Evolutionary conservation across 106 monocot genomes (phyloP), one percentile per base, ranked within the genome.

Genomic region (Allium sativum): DNA sequence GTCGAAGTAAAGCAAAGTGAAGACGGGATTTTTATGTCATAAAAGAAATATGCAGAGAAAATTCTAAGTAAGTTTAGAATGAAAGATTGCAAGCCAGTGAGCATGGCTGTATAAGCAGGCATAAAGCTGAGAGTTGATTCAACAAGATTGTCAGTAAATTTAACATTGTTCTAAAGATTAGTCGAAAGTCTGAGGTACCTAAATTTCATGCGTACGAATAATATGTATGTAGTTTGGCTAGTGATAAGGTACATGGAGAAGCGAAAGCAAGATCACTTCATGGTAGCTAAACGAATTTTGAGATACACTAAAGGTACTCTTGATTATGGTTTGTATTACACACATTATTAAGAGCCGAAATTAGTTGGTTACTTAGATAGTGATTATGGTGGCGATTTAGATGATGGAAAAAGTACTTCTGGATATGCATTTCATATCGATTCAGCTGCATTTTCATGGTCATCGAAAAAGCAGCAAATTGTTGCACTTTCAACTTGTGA

Each of bases 31-130:
- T 74, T 73, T 58, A 58, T 73, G 9, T 73, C 40, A 0, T 44
- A 67, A 9, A 66, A 57, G 12, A 73, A 59, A 42, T 68, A 74
- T 55, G 41, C 53, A 3, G 14, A 62, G 40, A 56, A 59, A 40
- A 46, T 67, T 59, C 59, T 73, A 14, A 73, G 59, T 45, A 67
- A 67, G 58, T 73, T 58, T 18, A 67, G 60, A 0, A 67, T 73
- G 73, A 7, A 47, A 12, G 20, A 52, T 16, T 73, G 66, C 58
- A 73, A 73, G 13, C 5, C 58, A 21, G 59, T 66, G 7, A 12
- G 47, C 8, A 47, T 12, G 12, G 9, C 47, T 8, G 12, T 12
- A 47, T 8, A 47, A 12, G 12, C 47, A 47, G 12, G 47, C 12
- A 47, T 12, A 12, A 47, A 47, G 47, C 47, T 47, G 8, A 8